Conservation (phyloP, 2,329 filamentous ascomycete genomes). For the Phyllosticta citribraziliensis region DNA sequence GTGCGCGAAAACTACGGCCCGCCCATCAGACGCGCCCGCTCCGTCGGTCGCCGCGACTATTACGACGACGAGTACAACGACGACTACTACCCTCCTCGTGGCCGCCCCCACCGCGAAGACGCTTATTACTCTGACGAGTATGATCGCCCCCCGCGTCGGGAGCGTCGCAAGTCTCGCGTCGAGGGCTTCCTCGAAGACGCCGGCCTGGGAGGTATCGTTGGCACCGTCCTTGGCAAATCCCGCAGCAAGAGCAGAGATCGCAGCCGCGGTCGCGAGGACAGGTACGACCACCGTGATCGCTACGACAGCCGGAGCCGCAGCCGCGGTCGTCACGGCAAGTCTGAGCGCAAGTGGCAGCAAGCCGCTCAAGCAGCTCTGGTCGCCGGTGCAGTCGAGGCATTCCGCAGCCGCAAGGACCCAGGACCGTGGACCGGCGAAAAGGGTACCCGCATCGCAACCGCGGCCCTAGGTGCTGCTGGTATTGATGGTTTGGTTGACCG, state of each 20-base stretch:
- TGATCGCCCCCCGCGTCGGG: slow-evolving; percentile 30
- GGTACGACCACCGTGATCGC: slow-evolving; percentile 23
- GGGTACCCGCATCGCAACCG: slow-evolving; percentile 82
- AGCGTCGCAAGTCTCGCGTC: slow-evolving; percentile 48
- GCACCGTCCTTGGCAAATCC: slow-evolving; percentile 43
- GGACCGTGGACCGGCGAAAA: slow-evolving; percentile 87
- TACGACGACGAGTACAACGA: slow-evolving; percentile 51
- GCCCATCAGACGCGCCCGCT: slow-evolving; percentile 49
- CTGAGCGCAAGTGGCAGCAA: slow-evolving; percentile 57
- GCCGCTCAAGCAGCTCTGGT: slow-evolving; percentile 85
- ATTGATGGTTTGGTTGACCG: slow-evolving; percentile 66
- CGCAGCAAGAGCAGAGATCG: slow-evolving; percentile 50
- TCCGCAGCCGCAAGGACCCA: slow-evolving; percentile 78
- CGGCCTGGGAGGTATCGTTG: slow-evolving; percentile 47
- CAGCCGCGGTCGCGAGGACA: slow-evolving; percentile 41
- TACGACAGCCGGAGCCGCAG: slow-evolving; percentile 44
- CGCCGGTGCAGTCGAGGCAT: slow-evolving; percentile 84
- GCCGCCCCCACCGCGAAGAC: slow-evolving; percentile 37
- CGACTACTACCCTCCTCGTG: slow-evolving; percentile 33
- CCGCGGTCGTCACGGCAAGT: slow-evolving; percentile 46
- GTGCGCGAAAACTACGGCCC: slow-evolving; percentile 40
- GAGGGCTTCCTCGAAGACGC: slow-evolving; percentile 51
- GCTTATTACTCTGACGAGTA: slow-evolving; percentile 37
- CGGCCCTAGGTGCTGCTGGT: slow-evolving; percentile 73
- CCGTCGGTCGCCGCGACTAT: slow-evolving; percentile 48